Conservation (phyloP, 202 grass and related monocot species). For the Miscanthus sacchariflorus region DNA sequence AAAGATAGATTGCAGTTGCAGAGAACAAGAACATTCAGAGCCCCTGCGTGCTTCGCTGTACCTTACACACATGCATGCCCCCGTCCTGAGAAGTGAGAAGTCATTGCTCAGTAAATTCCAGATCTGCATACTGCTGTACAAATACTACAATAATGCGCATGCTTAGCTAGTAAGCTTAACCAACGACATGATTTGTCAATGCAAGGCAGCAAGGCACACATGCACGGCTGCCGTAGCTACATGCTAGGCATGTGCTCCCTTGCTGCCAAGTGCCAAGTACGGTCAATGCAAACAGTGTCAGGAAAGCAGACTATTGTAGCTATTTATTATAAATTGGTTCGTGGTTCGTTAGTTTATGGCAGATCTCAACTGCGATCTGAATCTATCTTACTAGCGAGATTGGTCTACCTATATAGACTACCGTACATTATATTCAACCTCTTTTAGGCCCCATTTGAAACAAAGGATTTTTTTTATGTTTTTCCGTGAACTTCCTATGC, state of each 20-base stretch:
- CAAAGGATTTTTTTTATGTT: too few relatives aligned
- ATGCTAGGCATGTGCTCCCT: constrained; percentile 43
- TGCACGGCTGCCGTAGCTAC: constrained; percentile 46
- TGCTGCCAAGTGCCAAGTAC: constrained; percentile 21
- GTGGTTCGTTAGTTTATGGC: constrained; percentile 8
- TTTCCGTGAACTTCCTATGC: too few relatives aligned
- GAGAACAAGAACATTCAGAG: constrained; percentile 18
- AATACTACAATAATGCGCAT: neutral
- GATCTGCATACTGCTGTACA: neutral
- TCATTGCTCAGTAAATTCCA: constrained; percentile 11
- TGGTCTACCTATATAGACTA: neutral
- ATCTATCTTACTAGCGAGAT: neutral
- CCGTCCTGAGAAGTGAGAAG: neutral
- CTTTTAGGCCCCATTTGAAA: neutral
- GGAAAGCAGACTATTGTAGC: neutral
- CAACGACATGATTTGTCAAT: constrained; percentile 29
- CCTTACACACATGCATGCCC: neutral
- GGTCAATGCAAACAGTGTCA: constrained; percentile 40
- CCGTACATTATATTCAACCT: neutral
- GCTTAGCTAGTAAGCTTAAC: constrained; percentile 7
- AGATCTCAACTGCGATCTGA: constrained; percentile 14
- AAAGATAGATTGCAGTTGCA: too few relatives aligned
- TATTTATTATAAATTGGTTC: neutral
- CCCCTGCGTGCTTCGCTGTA: neutral
- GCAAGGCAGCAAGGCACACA: neutral